Evolutionary conservation across 2,329 filamentous ascomycete species (phyloP), one percentile per base, ranked within the genome.

Genomic region (Neonectria sp.): DNA sequence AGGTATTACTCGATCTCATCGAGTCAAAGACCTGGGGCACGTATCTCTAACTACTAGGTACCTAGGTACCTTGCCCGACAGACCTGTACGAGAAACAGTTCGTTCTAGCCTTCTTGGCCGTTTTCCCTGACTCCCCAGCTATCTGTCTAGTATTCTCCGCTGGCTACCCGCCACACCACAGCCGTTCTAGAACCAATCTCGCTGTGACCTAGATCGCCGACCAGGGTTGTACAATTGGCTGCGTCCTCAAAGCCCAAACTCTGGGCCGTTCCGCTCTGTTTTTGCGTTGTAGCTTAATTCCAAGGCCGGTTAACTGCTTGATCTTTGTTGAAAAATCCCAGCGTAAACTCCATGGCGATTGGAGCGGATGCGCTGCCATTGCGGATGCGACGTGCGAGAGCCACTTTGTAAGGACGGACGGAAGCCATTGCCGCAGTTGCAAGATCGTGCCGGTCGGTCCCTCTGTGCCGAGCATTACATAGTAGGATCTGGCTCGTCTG

Each of bases 1-100:
- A 73, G 60, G 48, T 65, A 71, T 84, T 84, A 84, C 82, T 82
- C 80, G 79, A 84, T 83, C 76, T 74, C 76, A 83, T 84, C 82
- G 82, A 84, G 82, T 84, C 82, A 84, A 72, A 58, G 45, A 55
- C 27, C 21, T 37, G 35, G 53, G 25, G 27, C 29, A 55, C 56
- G 33, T n/a, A 49, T 53, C 43, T 49, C 31, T 25, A 70, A 40
- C 48, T 71, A 73, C 17, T 21, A 21, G 21, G 31, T n/a, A n/a
- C 48, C 11, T n/a, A 13, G 12, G 6, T 40, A 40, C 37, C 37
- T 17, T 17, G 2, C 27, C 4, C 13, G 51, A 24, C 51, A 17
- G 21, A 21, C 21, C 21, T 21, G 51, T 15, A 51, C 46, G 25
- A 27, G 25, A 51, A 51, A 29, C 43, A 27, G 11, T 25, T n/a